These are phyloP conservation scores for Jamesozyma gamospora DNA, from an alignment of 805 yeast genomes.

Conservation along the genomic window DNA sequence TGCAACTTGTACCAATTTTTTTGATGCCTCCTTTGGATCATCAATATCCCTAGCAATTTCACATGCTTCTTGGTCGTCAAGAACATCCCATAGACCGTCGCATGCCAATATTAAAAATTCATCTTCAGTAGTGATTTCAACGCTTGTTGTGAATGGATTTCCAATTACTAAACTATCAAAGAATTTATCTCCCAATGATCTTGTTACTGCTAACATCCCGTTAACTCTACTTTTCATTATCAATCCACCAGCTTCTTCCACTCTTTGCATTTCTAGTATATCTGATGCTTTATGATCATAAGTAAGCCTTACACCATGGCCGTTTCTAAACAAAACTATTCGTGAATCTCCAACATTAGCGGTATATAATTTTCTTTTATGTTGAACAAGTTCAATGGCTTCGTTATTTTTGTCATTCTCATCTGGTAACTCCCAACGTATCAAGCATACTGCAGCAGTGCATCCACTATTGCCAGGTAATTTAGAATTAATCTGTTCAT, in stretches of 20 bases:
- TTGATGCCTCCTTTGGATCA: constrained; percentile 60
- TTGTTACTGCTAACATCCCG: constrained; percentile 89
- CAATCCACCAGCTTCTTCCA: constrained; percentile 72
- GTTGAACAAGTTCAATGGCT: constrained; percentile 29
- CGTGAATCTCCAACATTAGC: constrained; percentile 95
- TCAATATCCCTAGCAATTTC: constrained; percentile 46
- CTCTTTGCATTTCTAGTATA: constrained; percentile 61
- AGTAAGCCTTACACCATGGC: constrained; percentile 65
- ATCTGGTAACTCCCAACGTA: constrained; percentile 65
- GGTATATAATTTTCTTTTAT: constrained; percentile 72
- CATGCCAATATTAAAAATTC: constrained; percentile 84
- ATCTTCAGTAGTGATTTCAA: constrained; percentile 55
- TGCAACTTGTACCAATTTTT: constrained; percentile 59
- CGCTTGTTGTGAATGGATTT: constrained; percentile 83
- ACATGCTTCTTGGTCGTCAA: constrained; percentile 77
- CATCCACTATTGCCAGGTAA: constrained; percentile 75
- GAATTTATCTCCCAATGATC: constrained; percentile 89
- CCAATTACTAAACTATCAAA: constrained; percentile 85
- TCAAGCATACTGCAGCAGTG: constrained; percentile 89
- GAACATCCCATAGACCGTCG: constrained; percentile 96
- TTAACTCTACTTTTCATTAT: constrained; percentile 86
- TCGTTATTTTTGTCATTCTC: constrained; percentile 10
- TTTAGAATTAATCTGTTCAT: constrained; percentile 49
- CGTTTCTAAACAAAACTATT: constrained; percentile 65
- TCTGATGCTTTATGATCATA: constrained; percentile 95